Evolutionary conservation across 805 yeast species (phyloP), one percentile per base, ranked within the genome.

Genomic region (Wickerhamomyces alni): DNA sequence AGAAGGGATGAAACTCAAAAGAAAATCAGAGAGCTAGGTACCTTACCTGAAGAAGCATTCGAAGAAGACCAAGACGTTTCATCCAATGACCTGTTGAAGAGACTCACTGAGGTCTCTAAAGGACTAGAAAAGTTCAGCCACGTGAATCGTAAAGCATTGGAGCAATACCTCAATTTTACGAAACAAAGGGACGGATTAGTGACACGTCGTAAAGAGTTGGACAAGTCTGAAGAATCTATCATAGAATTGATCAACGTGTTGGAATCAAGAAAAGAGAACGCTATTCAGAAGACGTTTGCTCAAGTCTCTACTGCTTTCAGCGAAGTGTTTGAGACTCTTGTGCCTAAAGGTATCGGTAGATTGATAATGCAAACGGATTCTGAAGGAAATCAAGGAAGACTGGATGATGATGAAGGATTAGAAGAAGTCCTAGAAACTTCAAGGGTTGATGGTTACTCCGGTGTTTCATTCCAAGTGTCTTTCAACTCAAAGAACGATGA

Each of bases 111-210:
- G 21, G 72, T 77, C 7, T 76, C 80, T 31, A 74, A 72, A 27
- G 74, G 72, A 22, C 63, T 91, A 30, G 73, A 76, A 33, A 70
- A 75, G 48, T 82, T 75, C 57, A 74, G 76, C 18, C 94, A 87
- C 58, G 84, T 93, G 36, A 91, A 91, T 63, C 84, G 83, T 57
- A 86, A 87, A 54, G 96, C 98, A 0, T 66, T 84, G 48, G 97
- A 89, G 51, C 96, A 89, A 55, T 86, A 73, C 54, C 63, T 70
- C 36, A 78, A 76, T 30, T 88, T 87, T 56, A 75, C 83, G 16
- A 77, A 73, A 42, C 93, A 89, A 58, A 70, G 83, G 39, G 81
- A 76, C 35, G 82, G 79, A 5, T 65, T 91, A 42, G 70, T 71
- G 1, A 66, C 63, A 18, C 77, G 97, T 51, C 72, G 84, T 28